These are phyloP conservation scores for Rutstroemia sp. DNA, from an alignment of 2,329 filamentous ascomycete species.

Conservation along the genomic window DNA sequence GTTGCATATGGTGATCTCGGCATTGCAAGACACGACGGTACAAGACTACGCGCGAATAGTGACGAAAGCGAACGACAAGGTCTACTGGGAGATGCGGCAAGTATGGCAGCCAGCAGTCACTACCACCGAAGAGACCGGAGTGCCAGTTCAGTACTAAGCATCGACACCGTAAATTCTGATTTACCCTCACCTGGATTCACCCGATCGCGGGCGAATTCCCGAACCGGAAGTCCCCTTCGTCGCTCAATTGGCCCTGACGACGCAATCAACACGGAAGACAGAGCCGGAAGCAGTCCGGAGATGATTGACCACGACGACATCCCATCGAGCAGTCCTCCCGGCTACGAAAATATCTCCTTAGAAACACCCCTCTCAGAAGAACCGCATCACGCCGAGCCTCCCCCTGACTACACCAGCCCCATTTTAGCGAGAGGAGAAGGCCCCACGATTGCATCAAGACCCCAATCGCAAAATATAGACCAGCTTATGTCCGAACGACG, in stretches of 20 bases:
- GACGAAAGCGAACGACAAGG: conserved; percentile 63
- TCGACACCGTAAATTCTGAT: conserved; percentile 38
- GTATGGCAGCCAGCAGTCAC: conserved; percentile 31
- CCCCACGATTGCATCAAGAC: not conserved
- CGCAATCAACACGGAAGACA: conserved; percentile 13
- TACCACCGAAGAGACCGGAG: conserved; percentile 41
- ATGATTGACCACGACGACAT: conserved; percentile 26
- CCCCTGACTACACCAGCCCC: conserved; percentile 26
- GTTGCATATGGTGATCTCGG: conserved; percentile 73
- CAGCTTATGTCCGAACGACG: conserved; percentile 13
- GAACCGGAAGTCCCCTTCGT: conserved; percentile 32
- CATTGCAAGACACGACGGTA: conserved; percentile 70
- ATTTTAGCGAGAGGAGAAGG: not conserved
- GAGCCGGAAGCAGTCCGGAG: conserved; percentile 27
- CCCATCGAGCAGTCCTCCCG: conserved; percentile 25
- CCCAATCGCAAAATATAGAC: conserved; percentile 16
- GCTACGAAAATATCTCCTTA: conserved; percentile 27
- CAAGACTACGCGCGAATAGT: conserved; percentile 65
- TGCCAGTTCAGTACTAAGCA: conserved; percentile 48
- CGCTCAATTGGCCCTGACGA: conserved; percentile 9
- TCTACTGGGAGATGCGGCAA: conserved; percentile 62
- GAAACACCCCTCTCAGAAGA: conserved; percentile 17
- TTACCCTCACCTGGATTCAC: conserved; percentile 34
- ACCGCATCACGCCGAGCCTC: conserved; percentile 16
- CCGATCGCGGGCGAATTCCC: conserved; percentile 37